phyloP scores from a whole-genome alignment of 306 rosid genomes.

The Glycine soja region DNA sequence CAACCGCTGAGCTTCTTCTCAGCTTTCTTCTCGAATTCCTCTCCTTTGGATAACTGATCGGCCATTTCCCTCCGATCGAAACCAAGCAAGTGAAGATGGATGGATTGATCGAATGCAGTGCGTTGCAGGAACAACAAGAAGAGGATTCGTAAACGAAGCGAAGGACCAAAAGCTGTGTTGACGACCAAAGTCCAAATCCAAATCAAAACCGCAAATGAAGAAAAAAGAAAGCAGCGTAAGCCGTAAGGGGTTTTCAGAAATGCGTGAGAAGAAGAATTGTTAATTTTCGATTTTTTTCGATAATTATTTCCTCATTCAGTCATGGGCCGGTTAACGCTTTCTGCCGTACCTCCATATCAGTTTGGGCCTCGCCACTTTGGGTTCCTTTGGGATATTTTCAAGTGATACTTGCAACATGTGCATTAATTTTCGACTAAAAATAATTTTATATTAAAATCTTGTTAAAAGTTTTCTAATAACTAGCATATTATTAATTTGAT shows the following conservation, averaged over 20 bases:
- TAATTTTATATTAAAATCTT: not conserved
- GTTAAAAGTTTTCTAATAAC: too few species aligned
- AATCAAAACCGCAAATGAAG: not conserved
- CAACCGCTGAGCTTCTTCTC: conserved; percentile 87
- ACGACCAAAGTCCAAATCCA: conserved; percentile 40
- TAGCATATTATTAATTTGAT: too few species aligned
- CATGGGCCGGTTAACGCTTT: too few species aligned
- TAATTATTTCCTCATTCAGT: too few species aligned
- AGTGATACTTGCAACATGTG: not conserved
- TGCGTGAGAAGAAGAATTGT: too few species aligned
- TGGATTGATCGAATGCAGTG: not conserved
- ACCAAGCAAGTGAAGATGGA: not conserved
- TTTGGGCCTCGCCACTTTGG: too few species aligned
- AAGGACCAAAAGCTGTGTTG: conserved; percentile 12
- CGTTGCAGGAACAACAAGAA: not conserved
- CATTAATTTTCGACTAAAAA: not conserved
- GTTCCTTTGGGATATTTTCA: too few species aligned
- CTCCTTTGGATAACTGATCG: conserved; percentile 72
- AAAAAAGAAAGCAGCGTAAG: too few species aligned
- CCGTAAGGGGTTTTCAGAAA: too few species aligned
- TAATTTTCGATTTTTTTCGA: too few species aligned
- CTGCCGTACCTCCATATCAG: too few species aligned
- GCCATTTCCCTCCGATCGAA: conserved; percentile 57
- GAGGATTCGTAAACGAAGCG: not conserved
- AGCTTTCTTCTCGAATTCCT: conserved; percentile 83